Evolutionary conservation across 306 rosid genomes (phyloP).

Genomic region (Arachis stenosperma): DNA sequence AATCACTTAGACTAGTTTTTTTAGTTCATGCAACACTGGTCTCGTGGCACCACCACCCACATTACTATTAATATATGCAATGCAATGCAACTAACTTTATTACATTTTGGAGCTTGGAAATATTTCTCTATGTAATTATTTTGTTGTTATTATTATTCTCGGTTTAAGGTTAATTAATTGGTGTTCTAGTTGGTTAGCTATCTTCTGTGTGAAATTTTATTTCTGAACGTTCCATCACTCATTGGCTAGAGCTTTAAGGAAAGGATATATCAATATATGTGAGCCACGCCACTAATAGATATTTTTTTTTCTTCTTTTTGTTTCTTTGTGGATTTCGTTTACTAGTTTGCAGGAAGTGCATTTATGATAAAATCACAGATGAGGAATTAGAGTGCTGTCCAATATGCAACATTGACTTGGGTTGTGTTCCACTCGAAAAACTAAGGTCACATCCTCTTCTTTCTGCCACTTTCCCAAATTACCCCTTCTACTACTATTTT

Average conservation of each 20-base stretch:
- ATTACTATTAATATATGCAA: neutral
- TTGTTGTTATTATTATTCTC: constrained; percentile 2
- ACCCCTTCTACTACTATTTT: neutral
- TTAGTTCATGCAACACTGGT: constrained; percentile 36
- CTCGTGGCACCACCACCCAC: neutral
- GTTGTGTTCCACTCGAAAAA: constrained; percentile 83
- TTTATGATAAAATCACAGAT: constrained; percentile 68
- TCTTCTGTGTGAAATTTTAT: neutral
- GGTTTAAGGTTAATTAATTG: constrained; percentile 1
- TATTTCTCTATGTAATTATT: constrained; percentile 14
- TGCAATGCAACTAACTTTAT: constrained; percentile 11
- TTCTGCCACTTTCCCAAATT: constrained; percentile 26
- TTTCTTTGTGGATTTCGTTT: neutral
- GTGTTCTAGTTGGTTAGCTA: neutral
- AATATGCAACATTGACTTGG: constrained; percentile 74
- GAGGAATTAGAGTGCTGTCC: constrained; percentile 91
- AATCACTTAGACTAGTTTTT: constrained; percentile 6
- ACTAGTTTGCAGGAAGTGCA: constrained; percentile 98
- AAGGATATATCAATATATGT: too few species aligned
- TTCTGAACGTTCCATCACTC: neutral
- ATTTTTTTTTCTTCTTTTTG: neutral
- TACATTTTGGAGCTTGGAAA: constrained; percentile 28
- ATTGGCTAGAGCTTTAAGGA: neutral
- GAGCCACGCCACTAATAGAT: neutral
- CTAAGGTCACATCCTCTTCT: constrained; percentile 57